Conservation (phyloP, 1,284 basidiomycete genomes). For the Melampsora larici-populina region DNA sequence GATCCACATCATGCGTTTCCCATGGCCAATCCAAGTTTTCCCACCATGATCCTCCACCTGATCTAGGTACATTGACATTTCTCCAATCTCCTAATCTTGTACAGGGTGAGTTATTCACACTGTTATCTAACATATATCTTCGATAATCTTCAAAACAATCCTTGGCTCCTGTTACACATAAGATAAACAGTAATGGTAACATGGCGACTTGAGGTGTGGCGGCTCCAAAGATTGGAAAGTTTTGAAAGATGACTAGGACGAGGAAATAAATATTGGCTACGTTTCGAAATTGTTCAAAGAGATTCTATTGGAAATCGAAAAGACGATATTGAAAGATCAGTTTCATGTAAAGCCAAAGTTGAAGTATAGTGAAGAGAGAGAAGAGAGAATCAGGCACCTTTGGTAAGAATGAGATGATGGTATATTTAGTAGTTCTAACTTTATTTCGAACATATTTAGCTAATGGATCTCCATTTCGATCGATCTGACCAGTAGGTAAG, state of each 20-base stretch:
- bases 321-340: slow-evolving; percentile 43
- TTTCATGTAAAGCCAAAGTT: slow-evolving; percentile 11
- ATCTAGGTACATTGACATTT: too few relatives aligned
- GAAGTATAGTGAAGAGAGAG: not conserved
- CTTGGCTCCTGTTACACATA: slow-evolving; percentile 85
- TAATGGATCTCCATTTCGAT: slow-evolving; percentile 71
- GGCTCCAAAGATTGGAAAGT: slow-evolving; percentile 87
- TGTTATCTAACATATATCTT: slow-evolving; percentile 67
- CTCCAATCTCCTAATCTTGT: too few relatives aligned
- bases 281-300: slow-evolving; percentile 57
- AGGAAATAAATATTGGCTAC: slow-evolving; percentile 93
- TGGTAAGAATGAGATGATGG: slow-evolving; percentile 83
- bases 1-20: slow-evolving; percentile 44
- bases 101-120: too few relatives aligned
- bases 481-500: slow-evolving; percentile 65
- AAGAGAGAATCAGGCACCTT: slow-evolving; percentile 56
- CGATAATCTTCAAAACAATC: slow-evolving; percentile 93
- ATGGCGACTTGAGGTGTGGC: slow-evolving; percentile 77
- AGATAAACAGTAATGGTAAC: slow-evolving; percentile 81
- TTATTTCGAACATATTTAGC: slow-evolving; percentile 83
- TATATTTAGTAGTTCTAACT: slow-evolving; percentile 92
- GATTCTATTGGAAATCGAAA: slow-evolving; percentile 44
- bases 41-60: slow-evolving; percentile 36
- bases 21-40: slow-evolving; percentile 45
- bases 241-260: slow-evolving; percentile 75